Base-by-base conservation (phyloP, 2,329 filamentous ascomycete species). In the Drechslerella coelobrocha region DNA sequence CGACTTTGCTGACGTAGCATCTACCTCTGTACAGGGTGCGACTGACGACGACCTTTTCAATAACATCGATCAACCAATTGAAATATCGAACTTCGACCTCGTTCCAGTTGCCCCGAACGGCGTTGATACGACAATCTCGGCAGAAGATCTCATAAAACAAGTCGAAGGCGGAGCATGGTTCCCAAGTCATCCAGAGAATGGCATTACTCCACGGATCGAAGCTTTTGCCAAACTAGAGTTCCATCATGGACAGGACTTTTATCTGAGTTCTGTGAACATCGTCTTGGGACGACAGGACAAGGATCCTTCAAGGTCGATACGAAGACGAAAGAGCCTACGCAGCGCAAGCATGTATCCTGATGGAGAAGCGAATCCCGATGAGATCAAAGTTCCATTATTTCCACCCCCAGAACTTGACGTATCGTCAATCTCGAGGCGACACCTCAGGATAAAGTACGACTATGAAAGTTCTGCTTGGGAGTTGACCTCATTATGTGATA, bases 201-300 rank as follows among this genome's bases (percentile, higher is more conserved):
- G 52, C 26, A 39, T 59, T 26, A 47, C 17, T 4, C 56, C 68
- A 12, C 55, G 52, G 2, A 75, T 76, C 9, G 73, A 74, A 31
- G 75, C 75, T 21, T 76, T 73, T 68, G 72, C 75, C 14, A 72
- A 73, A 37, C 62, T 76, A 9, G 73, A 75, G 24, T 76, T 76
- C 37, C 72, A 75, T n/a, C 73, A 75, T 24, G 75, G 75, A 9
- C 73, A 76, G 24, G 74, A 74, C 10, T 76, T 73, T 26, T 76
- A 76, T 34, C 72, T 76, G 12, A 74, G 73, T 27, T 73, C 68
- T 31, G 57, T 57, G 5, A 73, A 72, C 5, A 72, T 76, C 17
- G 63, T 76, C 31, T 68, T 76, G 26, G 75, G 75, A 14, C 63
- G 75, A 27, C 68, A 72, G n/a, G 75, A 76, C 14, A 61, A 65